Base-by-base conservation (phyloP, 768 basidiomycete species). In the Lentinula boryana region DNA sequence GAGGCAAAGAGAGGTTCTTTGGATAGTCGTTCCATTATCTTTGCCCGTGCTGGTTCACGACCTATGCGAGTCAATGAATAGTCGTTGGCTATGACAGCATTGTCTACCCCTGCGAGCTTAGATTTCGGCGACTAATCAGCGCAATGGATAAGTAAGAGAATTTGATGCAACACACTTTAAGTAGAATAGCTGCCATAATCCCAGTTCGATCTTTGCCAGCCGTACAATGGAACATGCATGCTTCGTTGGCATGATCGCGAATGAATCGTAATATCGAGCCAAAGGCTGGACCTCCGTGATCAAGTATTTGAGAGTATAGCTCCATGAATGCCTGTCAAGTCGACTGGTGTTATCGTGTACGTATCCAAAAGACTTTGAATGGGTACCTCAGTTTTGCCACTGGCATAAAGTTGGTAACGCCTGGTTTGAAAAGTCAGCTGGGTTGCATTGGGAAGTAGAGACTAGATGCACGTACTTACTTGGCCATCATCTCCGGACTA, bases 201-300 rank as follows among this genome's bases (percentile, higher is more conserved):
- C 90, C 91, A 1, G 91, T 93, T 65, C 91, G 76, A 72, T 93
- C 91, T 70, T 93, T 93, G 3, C 91, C 91, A 31, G 89, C 91
- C 58, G 91, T 92, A 65, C 91, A 93, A 66, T 93, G 89, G 64
- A 93, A 89, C 31, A 92, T 63, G 64, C 81, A 87, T 0, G 80
- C 83, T 18, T 84, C 80, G 43, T 79, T 76, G 67, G 90, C 87
- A 59, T 78, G 78, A 67, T 93, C 91, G 60, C 86, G 76, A 32
- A 93, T 78, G 70, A 91, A 88, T 61, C 86, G 81, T 10, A 93
- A 77, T 55, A 93, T 86, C 1, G 76, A 69, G n/a, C 85, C 84
- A 66, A 90, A 91, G 3, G 89, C 80, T 16, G 71, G 72, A 2
- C 85, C 87, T 12, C 83, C 91, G 62, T 88, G 80, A 61, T 91